Base-by-base conservation (phyloP, 768 basidiomycete genomes). In the Suillus variegatus region DNA sequence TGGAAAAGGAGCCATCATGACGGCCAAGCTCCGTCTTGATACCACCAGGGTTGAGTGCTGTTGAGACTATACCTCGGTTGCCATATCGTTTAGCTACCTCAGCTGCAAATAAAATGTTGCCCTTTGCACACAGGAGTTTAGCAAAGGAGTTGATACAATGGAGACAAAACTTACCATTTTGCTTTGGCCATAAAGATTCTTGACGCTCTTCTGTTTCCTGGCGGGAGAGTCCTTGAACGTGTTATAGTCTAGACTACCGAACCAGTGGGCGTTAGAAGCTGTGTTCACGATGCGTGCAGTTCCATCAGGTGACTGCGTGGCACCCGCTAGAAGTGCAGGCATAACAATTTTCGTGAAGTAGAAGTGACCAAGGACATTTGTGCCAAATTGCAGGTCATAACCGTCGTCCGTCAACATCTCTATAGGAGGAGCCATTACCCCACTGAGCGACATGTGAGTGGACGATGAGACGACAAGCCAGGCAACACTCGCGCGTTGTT, bases 61-160 rank as follows among this genome's bases (percentile, higher is more conserved):
- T 75, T 0, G 84, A 82, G 2, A 83, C 69, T 49, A 85, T 79
- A 10, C 82, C 84, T 62, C 82, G 73, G 25, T 77, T 77, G 3
- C 72, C 78, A 69, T 83, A 84, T 60, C 82, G 72, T 41, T 79
- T 72, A 4, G 74, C 69, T 20, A 86, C 66, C 69, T 84, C 85
- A 43, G 74, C 77, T 14, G 81, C 67, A 65, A 85, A 77, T 0
- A 83, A 69, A 22, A 84, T 72, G 40, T 82, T 84, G 0, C 79
- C 84, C 84, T 85, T 49, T 18, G 12, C 32, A 51, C 9, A 9
- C 10, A 12, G 32, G 46, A 28, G 28, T 25, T 40, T n/a, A 16
- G 25, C 12, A 22, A 14, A 13, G 2, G 51, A 32, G 16, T 18
- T 51, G 6, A 44, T 43, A 66, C 25, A 1, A 36, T n/a, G 10